These are phyloP conservation scores for Cyberlindnera japonica DNA, from an alignment of 805 yeast species.

Conservation along the genomic window DNA sequence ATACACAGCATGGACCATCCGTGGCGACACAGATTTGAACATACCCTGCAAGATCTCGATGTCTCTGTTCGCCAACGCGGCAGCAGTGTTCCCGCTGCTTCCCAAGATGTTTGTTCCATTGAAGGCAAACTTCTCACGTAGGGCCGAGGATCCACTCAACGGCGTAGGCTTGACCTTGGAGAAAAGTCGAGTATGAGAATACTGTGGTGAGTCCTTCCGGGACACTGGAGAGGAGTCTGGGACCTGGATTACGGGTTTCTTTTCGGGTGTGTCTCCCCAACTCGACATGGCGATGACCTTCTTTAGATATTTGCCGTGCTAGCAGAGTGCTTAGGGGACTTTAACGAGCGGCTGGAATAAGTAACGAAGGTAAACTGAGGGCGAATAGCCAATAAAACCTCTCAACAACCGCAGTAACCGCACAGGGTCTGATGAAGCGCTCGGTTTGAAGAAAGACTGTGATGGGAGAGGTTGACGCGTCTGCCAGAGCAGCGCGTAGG, in stretches of 20 bases:
- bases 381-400: too few relatives aligned
- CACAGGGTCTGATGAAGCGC: not conserved
- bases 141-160: slow-evolving; percentile 11
- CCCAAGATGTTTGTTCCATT: slow-evolving; percentile 27
- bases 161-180: slow-evolving; percentile 9
- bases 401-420: too few relatives aligned
- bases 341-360: not conserved
- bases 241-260: slow-evolving; percentile 39
- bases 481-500: too few relatives aligned
- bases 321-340: not conserved
- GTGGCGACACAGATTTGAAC: slow-evolving; percentile 32
- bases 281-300: slow-evolving; percentile 4
- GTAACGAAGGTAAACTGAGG: too few relatives aligned
- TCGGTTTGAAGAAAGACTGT: not conserved
- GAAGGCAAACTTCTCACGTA: slow-evolving; percentile 43
- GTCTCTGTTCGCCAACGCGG: slow-evolving; percentile 18
- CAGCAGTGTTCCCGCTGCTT: slow-evolving; percentile 10
- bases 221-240: slow-evolving; percentile 46
- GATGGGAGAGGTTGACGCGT: not conserved
- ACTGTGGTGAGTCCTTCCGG: slow-evolving; percentile 18
- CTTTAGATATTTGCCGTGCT: not conserved
- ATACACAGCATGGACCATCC: slow-evolving; percentile 36
- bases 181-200: slow-evolving; percentile 15
- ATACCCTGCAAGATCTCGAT: slow-evolving; percentile 25
- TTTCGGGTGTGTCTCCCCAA: slow-evolving; percentile 22